phyloP scores from a whole-genome alignment of 345 rosid species.

The Murraya paniculata region DNA sequence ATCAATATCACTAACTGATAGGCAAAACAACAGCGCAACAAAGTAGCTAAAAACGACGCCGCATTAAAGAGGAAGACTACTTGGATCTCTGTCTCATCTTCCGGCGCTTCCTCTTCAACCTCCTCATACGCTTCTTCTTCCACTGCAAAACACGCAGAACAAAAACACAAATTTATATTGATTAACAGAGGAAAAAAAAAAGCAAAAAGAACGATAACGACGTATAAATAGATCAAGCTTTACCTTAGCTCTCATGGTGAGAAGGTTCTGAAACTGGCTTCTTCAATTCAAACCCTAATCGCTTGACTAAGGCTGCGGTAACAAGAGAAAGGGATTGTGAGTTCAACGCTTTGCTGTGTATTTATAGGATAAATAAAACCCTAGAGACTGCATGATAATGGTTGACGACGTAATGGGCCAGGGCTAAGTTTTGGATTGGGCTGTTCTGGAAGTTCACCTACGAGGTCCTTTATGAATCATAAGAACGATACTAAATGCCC shows the following conservation, averaged over 20 bases:
- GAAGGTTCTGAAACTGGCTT: not conserved
- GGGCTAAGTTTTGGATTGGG: not conserved
- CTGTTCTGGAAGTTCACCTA: not conserved
- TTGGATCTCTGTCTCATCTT: conserved; percentile 99
- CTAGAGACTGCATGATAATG: conserved; percentile 4
- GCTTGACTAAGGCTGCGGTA: conserved; percentile 15
- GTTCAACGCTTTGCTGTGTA: not conserved
- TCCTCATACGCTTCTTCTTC: conserved; percentile 99
- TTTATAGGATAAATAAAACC: conserved; percentile 22
- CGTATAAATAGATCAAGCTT: not conserved
- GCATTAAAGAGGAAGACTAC: conserved; percentile 31
- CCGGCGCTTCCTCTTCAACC: conserved; percentile 99
- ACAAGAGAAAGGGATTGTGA: not conserved
- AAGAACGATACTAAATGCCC: too few relatives aligned
- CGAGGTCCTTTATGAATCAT: not conserved
- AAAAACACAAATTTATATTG: not conserved
- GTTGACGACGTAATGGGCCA: not conserved
- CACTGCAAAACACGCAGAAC: conserved; percentile 44
- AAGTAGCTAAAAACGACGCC: not conserved
- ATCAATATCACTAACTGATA: not conserved
- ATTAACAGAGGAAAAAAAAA: not conserved
- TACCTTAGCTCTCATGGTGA: conserved; percentile 91
- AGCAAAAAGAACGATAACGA: not conserved
- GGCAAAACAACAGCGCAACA: conserved; percentile 5
- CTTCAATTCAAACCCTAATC: conserved; percentile 20